Evolutionary conservation across 345 rosid species (phyloP).

Genomic region (Hibiscus trionum): DNA sequence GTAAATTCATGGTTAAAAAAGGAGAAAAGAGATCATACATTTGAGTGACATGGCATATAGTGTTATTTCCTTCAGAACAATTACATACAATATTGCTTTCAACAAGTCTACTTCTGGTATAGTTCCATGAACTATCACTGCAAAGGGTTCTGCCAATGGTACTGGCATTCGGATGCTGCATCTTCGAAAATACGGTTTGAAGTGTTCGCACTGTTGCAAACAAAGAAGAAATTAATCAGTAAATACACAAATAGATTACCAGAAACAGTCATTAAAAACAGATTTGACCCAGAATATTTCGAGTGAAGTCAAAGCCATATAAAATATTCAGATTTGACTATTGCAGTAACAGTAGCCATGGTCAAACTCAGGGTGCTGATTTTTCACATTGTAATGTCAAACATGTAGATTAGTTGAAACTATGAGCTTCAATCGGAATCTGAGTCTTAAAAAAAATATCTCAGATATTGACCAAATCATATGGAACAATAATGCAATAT

Average conservation of each 20-base stretch:
- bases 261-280: neutral
- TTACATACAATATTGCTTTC: conserved; percentile 39
- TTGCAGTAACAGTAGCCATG: neutral
- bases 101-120: neutral
- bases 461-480: neutral
- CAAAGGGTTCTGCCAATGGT: conserved; percentile 35
- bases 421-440: neutral
- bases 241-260: neutral
- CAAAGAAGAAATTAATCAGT: neutral
- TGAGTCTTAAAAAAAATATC: too few relatives aligned
- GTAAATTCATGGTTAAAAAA: neutral
- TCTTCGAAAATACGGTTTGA: conserved; percentile 33
- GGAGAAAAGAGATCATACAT: conserved; percentile 34
- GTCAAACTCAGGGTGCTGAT: neutral
- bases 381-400: neutral
- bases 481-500: neutral
- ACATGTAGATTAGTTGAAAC: neutral
- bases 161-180: conserved; percentile 26
- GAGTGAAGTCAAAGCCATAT: neutral
- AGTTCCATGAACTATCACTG: conserved; percentile 31
- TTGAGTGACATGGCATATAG: conserved; percentile 48
- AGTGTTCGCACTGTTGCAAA: conserved; percentile 41
- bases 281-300: neutral
- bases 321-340: neutral
- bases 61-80: conserved; percentile 28